Evolutionary conservation across 495 filamentous ascomycete species (phyloP).

Genomic region (Paragyromitra xinjiangensis): DNA sequence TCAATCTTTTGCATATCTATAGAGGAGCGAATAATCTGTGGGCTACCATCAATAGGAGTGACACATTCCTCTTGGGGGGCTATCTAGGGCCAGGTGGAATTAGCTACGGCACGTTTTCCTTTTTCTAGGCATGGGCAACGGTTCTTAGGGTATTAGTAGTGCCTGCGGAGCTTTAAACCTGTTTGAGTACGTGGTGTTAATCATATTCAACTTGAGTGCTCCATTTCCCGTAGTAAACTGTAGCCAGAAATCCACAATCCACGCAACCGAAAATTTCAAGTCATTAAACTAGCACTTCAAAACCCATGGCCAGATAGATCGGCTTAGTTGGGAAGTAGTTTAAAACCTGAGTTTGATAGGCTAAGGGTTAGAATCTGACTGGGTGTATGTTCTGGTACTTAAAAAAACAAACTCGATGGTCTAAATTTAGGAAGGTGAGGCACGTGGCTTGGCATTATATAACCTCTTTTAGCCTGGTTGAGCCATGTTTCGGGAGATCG

Average conservation of each 20-base stretch:
- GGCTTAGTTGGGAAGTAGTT: neutral
- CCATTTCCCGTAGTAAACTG: neutral
- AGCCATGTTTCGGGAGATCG: slow-evolving; percentile 39
- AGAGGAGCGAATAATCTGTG: too few species aligned
- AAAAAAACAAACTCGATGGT: neutral
- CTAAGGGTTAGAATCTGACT: too few species aligned
- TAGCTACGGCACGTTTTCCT: neutral
- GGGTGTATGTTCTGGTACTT: neutral
- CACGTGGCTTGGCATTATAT: neutral
- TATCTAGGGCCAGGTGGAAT: neutral
- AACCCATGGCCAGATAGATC: too few species aligned
- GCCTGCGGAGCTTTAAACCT: neutral
- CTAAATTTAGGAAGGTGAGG: slow-evolving; percentile 4
- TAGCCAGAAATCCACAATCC: neutral
- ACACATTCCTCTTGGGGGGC: neutral
- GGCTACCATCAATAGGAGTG: neutral
- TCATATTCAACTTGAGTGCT: neutral
- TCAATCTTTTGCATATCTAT: too few species aligned
- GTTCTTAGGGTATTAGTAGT: neutral
- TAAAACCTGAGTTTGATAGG: neutral
- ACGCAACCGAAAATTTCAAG: too few species aligned
- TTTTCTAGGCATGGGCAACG: neutral
- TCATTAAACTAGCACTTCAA: too few species aligned
- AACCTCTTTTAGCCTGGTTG: slow-evolving; percentile 2
- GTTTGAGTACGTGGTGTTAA: neutral